A percentile compares a stretch with the other conserved stretches of the same genome.
These are phyloP conservation scores for Flammula alnicola DNA, from an alignment of 1,284 basidiomycete species.

Conservation along the genomic window DNA sequence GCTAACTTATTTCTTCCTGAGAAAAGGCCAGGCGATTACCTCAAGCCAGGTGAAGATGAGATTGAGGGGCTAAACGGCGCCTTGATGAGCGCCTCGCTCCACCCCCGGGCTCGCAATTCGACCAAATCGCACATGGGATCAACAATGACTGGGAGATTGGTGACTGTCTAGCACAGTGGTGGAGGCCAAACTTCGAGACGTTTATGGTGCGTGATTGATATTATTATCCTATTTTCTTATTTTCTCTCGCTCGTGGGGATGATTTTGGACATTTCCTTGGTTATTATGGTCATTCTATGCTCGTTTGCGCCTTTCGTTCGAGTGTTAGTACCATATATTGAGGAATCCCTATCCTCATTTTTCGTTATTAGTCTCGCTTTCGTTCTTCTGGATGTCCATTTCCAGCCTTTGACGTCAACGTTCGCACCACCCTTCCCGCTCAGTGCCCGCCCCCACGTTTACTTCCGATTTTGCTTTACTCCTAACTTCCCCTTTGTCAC, in stretches of 20 bases:
- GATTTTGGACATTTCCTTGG: too few species aligned
- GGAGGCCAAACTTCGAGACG: constrained; percentile 96
- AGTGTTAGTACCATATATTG: too few species aligned
- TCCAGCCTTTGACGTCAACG: too few species aligned
- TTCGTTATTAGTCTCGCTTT: too few species aligned
- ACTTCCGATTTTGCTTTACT: background rate
- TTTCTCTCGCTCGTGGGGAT: constrained; percentile 4
- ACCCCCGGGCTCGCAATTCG: constrained; percentile 64
- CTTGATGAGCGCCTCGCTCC: constrained; percentile 90
- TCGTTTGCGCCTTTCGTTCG: too few species aligned
- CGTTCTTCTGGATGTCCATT: too few species aligned
- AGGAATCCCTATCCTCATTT: too few species aligned
- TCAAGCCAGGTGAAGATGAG: constrained; percentile 95
- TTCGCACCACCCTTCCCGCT: too few species aligned
- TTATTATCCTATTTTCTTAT: background rate
- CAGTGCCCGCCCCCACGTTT: background rate
- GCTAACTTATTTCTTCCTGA: constrained; percentile 2
- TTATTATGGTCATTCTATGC: too few species aligned
- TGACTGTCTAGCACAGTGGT: constrained; percentile 96
- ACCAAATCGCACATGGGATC: constrained; percentile 65
- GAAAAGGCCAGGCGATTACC: constrained; percentile 92
- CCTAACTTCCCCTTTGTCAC: background rate
- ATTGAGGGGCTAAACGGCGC: constrained; percentile 86
- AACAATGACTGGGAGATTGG: constrained; percentile 95
- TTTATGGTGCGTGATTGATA: constrained; percentile 80